phyloP scores from a whole-genome alignment of 2,329 filamentous ascomycete genomes.

The Sporothrix humicola region DNA sequence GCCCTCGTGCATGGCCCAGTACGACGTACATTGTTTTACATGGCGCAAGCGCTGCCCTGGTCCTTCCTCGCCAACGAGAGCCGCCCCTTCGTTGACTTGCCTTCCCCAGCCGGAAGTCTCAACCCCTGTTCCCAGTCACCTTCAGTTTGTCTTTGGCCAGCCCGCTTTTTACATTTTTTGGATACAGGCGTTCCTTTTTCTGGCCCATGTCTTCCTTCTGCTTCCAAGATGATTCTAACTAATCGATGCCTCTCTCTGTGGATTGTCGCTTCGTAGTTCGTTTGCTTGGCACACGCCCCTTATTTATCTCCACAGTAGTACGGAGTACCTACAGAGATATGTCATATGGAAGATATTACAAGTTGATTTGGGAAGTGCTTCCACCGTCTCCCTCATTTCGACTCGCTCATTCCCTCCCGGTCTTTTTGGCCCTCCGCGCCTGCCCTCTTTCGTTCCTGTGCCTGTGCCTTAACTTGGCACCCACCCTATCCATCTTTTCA shows the following conservation, averaged over 20 bases:
- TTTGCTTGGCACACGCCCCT: not conserved
- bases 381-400: not conserved
- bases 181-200: not conserved
- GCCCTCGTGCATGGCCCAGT: not conserved
- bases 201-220: not conserved
- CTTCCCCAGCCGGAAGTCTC: not conserved
- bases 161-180: conserved; percentile 10
- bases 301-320: no score
- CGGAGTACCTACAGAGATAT: no score
- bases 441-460: not conserved
- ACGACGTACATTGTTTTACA: conserved; percentile 1
- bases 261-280: not conserved
- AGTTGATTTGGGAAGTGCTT: no score
- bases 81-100: not conserved
- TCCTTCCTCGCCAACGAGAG: not conserved
- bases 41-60: conserved; percentile 21
- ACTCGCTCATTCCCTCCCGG: not conserved
- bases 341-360: no score
- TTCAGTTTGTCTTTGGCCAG: not conserved
- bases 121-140: conserved; percentile 23
- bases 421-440: not conserved
- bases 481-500: not conserved
- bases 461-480: not conserved
- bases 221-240: not conserved
- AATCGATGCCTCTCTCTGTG: not conserved